Base-by-base conservation (phyloP, 2,329 filamentous ascomycete species). In the Pleomassaria siparia region DNA sequence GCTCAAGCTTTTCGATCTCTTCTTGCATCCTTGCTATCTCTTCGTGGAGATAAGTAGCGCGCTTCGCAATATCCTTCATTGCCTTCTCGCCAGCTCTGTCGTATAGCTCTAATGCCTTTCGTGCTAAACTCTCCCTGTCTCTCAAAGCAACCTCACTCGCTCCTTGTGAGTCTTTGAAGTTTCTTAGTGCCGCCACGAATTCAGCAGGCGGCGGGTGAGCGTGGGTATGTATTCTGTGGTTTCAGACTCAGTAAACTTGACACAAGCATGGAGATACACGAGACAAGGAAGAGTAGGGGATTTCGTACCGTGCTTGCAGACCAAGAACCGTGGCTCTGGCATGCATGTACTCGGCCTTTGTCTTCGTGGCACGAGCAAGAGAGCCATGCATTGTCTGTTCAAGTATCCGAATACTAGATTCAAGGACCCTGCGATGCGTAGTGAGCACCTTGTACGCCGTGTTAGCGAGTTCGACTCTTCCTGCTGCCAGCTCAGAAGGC, bases 341-440 rank as follows among this genome's bases (percentile, higher is more conserved):
- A 8, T 68, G 67, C 0, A 77, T 56, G 32, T 73, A 71, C 29
- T 77, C 75, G 0, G 75, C 72, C 43, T 71, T 67, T 0, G 75
- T 68, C 46, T 71, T 71, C 2, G 68, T 67, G 33, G 64, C 62
- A 1, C 76, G 66, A 1, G 74, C 62, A 0, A 77, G 58, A 3
- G 69, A 62, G 40, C 76, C 76, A 52, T 78, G 74, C 28, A 76
- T 70, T 0, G 70, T 75, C 50, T 76, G 76, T 55, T 79, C 76
- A 7, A 78, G 67, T 26, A 71, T 66, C 13, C 64, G 66, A 40
- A 79, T 73, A 30, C 61, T 57, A n/a, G 62, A 57, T 33, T 70
- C 63, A 10, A 75, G 63, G 15, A 73, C 52, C 16, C 62, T 37
- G 22, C 69, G 66, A 51, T 77, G 72, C 0, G 67, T 54, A 3